Percentiles rank a stretch among this genome's conserved stretches.
These are phyloP conservation scores for Fusarium dimerum DNA, from an alignment of 2,329 filamentous ascomycete genomes.

Conservation along the genomic window DNA sequence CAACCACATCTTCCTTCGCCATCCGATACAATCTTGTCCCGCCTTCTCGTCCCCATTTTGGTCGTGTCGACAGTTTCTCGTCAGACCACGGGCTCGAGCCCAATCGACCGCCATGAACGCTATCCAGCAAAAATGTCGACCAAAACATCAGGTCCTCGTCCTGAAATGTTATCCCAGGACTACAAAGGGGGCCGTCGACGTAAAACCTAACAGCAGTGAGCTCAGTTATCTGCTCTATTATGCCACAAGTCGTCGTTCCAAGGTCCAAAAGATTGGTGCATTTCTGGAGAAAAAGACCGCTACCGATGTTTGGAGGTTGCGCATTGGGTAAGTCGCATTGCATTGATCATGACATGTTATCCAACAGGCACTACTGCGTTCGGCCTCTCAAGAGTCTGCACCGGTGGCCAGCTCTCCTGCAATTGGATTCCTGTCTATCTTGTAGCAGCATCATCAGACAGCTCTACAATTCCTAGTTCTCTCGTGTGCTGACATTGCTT, in stretches of 20 bases:
- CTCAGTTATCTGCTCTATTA: constrained; percentile 97
- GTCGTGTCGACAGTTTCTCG: background rate
- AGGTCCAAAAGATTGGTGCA: constrained; percentile 92
- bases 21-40: background rate
- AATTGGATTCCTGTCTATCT: background rate
- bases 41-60: background rate
- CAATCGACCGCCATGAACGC: constrained; percentile 55
- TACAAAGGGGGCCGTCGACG: constrained; percentile 86
- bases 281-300: constrained; percentile 95
- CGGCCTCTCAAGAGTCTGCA: constrained; percentile 1
- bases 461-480: background rate
- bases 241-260: constrained; percentile 88
- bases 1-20: background rate
- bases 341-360: constrained; percentile 1
- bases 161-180: constrained; percentile 95
- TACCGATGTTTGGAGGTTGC: constrained; percentile 84
- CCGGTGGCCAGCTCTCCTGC: background rate
- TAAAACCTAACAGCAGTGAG: constrained; percentile 95
- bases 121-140: constrained; percentile 70
- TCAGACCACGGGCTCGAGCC: constrained; percentile 15
- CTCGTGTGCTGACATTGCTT: constrained; percentile 5
- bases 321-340: constrained; percentile 68
- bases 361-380: constrained; percentile 15
- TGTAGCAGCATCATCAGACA: background rate
- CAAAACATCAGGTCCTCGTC: constrained; percentile 95